Conservation (phyloP, 2,329 filamentous ascomycete genomes). For the Arthrobotrys iridis region DNA sequence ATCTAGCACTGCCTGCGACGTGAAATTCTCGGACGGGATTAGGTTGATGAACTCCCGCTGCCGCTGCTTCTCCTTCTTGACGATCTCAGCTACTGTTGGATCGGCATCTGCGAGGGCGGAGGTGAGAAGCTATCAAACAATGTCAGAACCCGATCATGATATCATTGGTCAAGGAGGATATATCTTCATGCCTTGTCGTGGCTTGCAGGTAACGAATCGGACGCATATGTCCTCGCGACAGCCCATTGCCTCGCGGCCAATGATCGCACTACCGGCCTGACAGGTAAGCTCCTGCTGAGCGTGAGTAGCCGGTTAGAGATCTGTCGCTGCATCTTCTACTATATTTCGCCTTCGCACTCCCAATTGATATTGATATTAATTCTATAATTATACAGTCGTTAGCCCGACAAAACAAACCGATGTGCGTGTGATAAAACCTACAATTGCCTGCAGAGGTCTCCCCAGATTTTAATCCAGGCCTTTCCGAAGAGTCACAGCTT, state of each 20-base stretch:
- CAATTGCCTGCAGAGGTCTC: background rate
- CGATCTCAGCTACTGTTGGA: constrained; percentile 84
- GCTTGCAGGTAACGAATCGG: constrained; percentile 39
- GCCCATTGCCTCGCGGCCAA: constrained; percentile 32
- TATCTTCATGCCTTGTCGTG: constrained; percentile 34
- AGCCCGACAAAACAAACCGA: background rate
- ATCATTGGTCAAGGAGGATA: background rate
- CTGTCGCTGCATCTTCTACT: constrained; percentile 47
- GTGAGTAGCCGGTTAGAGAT: constrained; percentile 29
- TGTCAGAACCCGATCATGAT: background rate
- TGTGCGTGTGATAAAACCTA: background rate
- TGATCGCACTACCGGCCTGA: constrained; percentile 13
- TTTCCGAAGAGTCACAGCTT: constrained; percentile 13
- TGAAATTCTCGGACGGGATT: constrained; percentile 95
- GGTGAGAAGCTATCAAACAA: constrained; percentile 74
- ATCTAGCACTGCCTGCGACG: constrained; percentile 89
- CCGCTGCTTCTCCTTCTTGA: constrained; percentile 93
- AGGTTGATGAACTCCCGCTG: constrained; percentile 99
- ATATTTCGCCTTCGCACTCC: background rate
- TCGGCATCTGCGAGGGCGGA: constrained; percentile 84
- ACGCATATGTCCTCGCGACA: constrained; percentile 31
- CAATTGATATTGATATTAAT: constrained; percentile 9
- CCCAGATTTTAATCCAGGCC: background rate
- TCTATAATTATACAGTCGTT: background rate
- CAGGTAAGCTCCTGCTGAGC: background rate